Conservation (phyloP, 2,329 filamentous ascomycete species). For the Venturia nashicola region DNA sequence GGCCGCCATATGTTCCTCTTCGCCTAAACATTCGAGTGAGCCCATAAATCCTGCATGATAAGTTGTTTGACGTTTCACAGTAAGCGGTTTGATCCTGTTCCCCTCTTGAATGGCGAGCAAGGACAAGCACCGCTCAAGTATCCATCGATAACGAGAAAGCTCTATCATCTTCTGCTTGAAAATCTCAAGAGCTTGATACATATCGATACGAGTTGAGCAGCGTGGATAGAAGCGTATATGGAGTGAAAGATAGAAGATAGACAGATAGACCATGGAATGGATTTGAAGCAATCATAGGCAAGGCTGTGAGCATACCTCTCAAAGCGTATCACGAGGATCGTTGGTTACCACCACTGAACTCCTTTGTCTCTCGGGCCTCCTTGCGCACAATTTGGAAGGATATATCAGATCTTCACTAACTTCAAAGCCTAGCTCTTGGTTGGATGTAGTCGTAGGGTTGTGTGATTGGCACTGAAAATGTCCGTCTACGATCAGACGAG, state of each 20-base stretch:
- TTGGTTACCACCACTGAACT: not conserved
- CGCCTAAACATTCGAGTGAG: slow-evolving; percentile 3
- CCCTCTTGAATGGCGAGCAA: not conserved
- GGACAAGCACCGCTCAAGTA: not conserved
- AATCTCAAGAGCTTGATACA: too few relatives aligned
- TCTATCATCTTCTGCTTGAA: not conserved
- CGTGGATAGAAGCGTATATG: not conserved
- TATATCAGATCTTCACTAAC: not conserved
- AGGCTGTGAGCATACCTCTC: not conserved
- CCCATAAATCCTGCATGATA: not conserved
- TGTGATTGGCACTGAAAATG: not conserved
- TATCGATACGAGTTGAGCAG: not conserved
- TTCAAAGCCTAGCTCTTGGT: not conserved
- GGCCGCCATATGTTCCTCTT: slow-evolving; percentile 18
- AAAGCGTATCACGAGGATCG: not conserved
- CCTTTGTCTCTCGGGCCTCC: not conserved
- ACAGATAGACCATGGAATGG: not conserved
- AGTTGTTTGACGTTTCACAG: not conserved
- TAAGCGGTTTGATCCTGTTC: not conserved
- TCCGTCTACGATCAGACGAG: not conserved
- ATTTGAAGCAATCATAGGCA: not conserved
- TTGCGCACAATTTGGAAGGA: not conserved
- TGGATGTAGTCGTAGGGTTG: not conserved
- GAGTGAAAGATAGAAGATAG: not conserved
- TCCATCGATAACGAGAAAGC: not conserved